These are phyloP conservation scores for Stellera chamaejasme DNA, from an alignment of 345 rosid species.

Conservation along the genomic window DNA sequence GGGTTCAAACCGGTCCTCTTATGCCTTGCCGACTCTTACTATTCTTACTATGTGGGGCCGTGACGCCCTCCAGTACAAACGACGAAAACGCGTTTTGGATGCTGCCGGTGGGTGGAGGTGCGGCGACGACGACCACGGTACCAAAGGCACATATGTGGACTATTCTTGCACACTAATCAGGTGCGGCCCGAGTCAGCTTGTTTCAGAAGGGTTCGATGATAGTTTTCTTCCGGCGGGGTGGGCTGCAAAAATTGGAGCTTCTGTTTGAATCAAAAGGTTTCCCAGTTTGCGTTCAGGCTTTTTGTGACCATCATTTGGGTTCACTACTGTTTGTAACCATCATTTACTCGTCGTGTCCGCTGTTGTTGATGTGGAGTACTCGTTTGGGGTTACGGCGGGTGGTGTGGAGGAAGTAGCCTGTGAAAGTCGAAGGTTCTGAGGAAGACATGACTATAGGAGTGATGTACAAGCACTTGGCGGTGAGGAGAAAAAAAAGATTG, in stretches of 20 bases:
- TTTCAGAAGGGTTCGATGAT: constrained; percentile 63
- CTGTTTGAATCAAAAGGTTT: too few relatives aligned
- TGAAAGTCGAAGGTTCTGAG: too few relatives aligned
- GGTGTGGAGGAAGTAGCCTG: too few relatives aligned
- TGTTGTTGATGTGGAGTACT: too few relatives aligned
- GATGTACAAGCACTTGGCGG: too few relatives aligned
- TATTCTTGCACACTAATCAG: constrained; percentile 42
- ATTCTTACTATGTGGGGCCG: constrained; percentile 81
- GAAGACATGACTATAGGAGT: too few relatives aligned
- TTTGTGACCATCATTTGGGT: too few relatives aligned
- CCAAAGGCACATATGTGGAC: constrained; percentile 62
- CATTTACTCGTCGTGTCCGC: too few relatives aligned
- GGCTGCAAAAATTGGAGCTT: constrained; percentile 58
- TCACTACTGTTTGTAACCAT: too few relatives aligned
- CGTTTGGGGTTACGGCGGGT: too few relatives aligned
- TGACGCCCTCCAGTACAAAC: constrained; percentile 40
- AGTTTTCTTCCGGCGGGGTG: constrained; percentile 45
- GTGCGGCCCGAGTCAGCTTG: constrained; percentile 40
- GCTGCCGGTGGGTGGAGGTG: constrained; percentile 57
- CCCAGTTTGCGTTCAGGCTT: too few relatives aligned
- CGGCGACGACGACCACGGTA: constrained; percentile 10
- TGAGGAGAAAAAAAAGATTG: too few relatives aligned
- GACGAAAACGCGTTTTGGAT: constrained; percentile 77
- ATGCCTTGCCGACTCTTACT: constrained; percentile 32
- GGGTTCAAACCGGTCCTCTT: constrained; percentile 30